phyloP scores from a whole-genome alignment of 495 filamentous ascomycete species.

The Aspergillus avenaceus region DNA sequence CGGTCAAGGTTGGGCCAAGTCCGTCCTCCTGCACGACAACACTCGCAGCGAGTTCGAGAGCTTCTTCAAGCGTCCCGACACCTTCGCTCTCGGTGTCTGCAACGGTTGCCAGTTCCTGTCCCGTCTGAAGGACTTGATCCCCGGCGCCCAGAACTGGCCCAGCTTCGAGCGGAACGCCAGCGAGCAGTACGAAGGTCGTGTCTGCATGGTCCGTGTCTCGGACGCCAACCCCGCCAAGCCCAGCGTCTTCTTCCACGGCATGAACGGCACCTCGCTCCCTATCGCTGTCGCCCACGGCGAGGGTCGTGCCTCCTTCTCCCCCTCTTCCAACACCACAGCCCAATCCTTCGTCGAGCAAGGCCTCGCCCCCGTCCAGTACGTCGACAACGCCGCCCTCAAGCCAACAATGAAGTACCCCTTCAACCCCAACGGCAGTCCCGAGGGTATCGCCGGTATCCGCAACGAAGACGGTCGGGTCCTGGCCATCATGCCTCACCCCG shows the following conservation, averaged over 20 bases:
- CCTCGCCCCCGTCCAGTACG: slow-evolving; percentile 71
- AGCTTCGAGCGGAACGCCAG: slow-evolving; percentile 79
- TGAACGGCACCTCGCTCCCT: slow-evolving; percentile 78
- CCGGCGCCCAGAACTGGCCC: slow-evolving; percentile 81
- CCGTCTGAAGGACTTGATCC: slow-evolving; percentile 77
- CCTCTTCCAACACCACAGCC: slow-evolving; percentile 30
- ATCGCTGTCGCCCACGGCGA: slow-evolving; percentile 92
- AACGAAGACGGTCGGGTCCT: slow-evolving; percentile 80
- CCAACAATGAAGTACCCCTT: slow-evolving; percentile 81
- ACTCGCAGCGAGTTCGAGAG: slow-evolving; percentile 69
- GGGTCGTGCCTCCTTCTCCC: slow-evolving; percentile 75
- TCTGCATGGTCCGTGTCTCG: slow-evolving; percentile 79
- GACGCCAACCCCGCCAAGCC: slow-evolving; percentile 53
- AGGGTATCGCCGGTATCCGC: slow-evolving; percentile 79
- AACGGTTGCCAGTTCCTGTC: slow-evolving; percentile 97
- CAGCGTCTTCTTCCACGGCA: slow-evolving; percentile 90
- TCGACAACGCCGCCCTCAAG: slow-evolving; percentile 68
- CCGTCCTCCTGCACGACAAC: slow-evolving; percentile 76
- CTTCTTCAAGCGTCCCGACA: slow-evolving; percentile 88
- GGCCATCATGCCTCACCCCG: slow-evolving; percentile 95
- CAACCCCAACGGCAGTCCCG: slow-evolving; percentile 90
- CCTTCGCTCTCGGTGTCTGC: slow-evolving; percentile 92
- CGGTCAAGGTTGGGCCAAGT: slow-evolving; percentile 95
- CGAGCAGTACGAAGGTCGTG: slow-evolving; percentile 90
- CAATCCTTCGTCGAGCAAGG: slow-evolving; percentile 55